Conservation (phyloP, 331 rosid species). For the Saraca asoca region DNA sequence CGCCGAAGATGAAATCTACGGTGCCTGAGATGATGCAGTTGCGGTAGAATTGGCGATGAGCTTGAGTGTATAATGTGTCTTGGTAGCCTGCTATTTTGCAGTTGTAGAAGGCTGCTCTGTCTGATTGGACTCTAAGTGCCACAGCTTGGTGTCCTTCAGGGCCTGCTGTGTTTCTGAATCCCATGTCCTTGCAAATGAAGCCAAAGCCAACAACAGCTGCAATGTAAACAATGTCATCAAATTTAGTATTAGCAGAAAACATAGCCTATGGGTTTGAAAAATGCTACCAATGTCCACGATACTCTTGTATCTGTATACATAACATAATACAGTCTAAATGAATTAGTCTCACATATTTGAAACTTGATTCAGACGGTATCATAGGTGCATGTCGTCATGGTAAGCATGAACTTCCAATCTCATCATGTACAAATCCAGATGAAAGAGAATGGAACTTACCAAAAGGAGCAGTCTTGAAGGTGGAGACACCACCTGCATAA, state of each 20-base stretch:
- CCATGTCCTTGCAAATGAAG: slow-evolving; percentile 49
- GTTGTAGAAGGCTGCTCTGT: slow-evolving; percentile 43
- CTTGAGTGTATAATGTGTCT: slow-evolving; percentile 51
- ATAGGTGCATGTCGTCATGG: no score
- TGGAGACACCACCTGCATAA: slow-evolving; percentile 27
- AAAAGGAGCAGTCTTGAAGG: slow-evolving; percentile 49
- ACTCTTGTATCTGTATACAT: no score
- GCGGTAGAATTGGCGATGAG: slow-evolving; percentile 50
- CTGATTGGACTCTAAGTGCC: slow-evolving; percentile 52
- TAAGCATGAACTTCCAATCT: not conserved
- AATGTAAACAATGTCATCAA: not conserved
- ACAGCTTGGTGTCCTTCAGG: slow-evolving; percentile 56
- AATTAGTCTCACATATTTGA: no score
- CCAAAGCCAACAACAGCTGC: slow-evolving; percentile 44
- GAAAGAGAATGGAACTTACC: slow-evolving; percentile 24
- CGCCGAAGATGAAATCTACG: slow-evolving; percentile 57
- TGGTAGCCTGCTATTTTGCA: slow-evolving; percentile 53
- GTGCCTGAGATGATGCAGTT: slow-evolving; percentile 56
- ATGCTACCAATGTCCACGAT: no score
- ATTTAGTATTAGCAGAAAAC: not conserved
- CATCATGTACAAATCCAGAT: not conserved
- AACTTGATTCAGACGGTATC: no score
- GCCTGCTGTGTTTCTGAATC: slow-evolving; percentile 59
- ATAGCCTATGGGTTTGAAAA: no score
- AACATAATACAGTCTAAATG: no score